Evolutionary conservation across 352 stramenopile genomes (phyloP).

Genomic region (Phytophthora ohioensis): DNA sequence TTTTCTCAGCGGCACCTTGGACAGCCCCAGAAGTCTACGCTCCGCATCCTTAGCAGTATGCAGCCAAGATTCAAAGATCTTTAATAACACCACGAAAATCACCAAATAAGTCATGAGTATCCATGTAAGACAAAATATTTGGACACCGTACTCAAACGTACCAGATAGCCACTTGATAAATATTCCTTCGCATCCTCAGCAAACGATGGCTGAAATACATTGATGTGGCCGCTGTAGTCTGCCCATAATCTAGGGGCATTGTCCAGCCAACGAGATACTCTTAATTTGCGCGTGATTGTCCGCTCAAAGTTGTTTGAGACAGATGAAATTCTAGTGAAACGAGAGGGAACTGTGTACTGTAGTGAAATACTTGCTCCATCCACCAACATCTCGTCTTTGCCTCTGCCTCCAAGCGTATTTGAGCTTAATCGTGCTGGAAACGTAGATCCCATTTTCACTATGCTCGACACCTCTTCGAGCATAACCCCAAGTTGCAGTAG

Average conservation of each 20-base stretch:
- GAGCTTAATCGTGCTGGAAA: neutral
- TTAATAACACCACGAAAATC: neutral
- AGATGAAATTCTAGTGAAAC: constrained; percentile 26
- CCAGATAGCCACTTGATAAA: constrained; percentile 42
- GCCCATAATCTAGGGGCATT: constrained; percentile 2
- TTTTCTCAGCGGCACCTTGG: constrained; percentile 39
- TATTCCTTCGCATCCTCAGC: constrained; percentile 24
- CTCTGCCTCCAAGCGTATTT: neutral
- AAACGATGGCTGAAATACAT: constrained; percentile 43
- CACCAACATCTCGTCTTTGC: neutral
- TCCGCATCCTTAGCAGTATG: constrained; percentile 19
- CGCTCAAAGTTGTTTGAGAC: constrained; percentile 31
- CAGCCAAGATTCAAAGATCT: constrained; percentile 60
- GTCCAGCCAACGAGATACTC: constrained; percentile 8
- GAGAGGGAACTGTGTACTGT: constrained; percentile 37
- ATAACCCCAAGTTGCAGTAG: constrained; percentile 51
- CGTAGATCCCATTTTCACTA: too few species aligned
- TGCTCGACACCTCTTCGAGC: constrained; percentile 18
- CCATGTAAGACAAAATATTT: neutral
- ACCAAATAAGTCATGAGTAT: neutral
- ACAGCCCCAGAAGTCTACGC: constrained; percentile 42
- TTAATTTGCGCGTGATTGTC: constrained; percentile 40
- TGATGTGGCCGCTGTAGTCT: constrained; percentile 33
- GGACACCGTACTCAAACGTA: constrained; percentile 18
- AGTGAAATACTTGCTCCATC: constrained; percentile 23